A percentile compares a stretch with the other conserved stretches of the same genome.
phyloP scores from a whole-genome alignment of 2,329 filamentous ascomycete species.

The Dichotomopilus funicola region DNA sequence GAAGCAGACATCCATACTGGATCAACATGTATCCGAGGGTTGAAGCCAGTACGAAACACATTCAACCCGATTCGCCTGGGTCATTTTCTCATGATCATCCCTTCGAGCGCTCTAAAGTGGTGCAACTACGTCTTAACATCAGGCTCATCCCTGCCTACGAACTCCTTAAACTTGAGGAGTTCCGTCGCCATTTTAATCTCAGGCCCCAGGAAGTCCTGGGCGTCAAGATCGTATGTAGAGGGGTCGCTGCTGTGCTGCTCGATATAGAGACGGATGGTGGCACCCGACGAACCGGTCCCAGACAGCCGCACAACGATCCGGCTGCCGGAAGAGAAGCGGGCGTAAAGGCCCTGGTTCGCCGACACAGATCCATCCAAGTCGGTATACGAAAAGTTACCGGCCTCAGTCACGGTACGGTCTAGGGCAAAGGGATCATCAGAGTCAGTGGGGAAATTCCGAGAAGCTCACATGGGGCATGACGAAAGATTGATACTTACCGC shows the following conservation, averaged over 20 bases:
- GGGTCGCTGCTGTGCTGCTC: slow-evolving; percentile 88
- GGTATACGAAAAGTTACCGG: slow-evolving; percentile 96
- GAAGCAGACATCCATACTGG: not conserved
- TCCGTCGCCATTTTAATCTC: slow-evolving; percentile 80
- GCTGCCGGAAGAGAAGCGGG: slow-evolving; percentile 89
- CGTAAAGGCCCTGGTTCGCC: slow-evolving; percentile 92
- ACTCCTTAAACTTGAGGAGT: slow-evolving; percentile 88
- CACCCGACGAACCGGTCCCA: slow-evolving; percentile 89
- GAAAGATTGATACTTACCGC: slow-evolving; percentile 41
- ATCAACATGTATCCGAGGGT: not conserved
- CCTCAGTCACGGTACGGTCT: slow-evolving; percentile 76
- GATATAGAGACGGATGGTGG: slow-evolving; percentile 93
- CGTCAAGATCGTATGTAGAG: slow-evolving; percentile 70
- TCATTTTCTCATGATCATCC: not conserved
- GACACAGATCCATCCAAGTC: slow-evolving; percentile 96
- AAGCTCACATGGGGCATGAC: not conserved
- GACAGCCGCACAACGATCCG: slow-evolving; percentile 92
- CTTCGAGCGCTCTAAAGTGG: not conserved
- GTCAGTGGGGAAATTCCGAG: not conserved
- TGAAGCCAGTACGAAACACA: not conserved
- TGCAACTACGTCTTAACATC: slow-evolving; percentile 80
- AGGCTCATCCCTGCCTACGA: slow-evolving; percentile 83
- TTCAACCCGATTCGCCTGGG: not conserved
- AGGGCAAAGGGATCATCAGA: not conserved
- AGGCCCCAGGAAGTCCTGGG: slow-evolving; percentile 88